A percentile compares a stretch with the other conserved stretches of the same genome.
phyloP scores from a whole-genome alignment of 176 grass and related monocot species.

The Aegilops speltoides region DNA sequence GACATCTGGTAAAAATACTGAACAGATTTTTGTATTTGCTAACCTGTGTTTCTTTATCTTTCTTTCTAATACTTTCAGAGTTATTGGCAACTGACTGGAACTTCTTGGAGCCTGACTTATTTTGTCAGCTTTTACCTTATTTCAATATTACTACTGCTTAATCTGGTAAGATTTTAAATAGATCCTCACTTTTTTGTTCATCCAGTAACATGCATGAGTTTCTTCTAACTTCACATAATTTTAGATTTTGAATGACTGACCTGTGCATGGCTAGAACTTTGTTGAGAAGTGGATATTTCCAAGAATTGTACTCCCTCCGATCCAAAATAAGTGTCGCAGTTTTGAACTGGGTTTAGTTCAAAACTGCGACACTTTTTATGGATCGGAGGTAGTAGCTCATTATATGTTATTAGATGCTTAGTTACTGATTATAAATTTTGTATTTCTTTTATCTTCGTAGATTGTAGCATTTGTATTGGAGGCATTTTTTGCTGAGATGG shows the following conservation, averaged over 20 bases:
- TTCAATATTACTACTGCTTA: conserved; percentile 86
- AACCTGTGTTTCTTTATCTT: conserved; percentile 17
- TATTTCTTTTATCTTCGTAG: conserved; percentile 41
- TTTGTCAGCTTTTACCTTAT: conserved; percentile 98
- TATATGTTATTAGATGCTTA: conserved; percentile 38
- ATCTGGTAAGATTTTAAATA: conserved; percentile 67
- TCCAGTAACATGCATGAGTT: background rate
- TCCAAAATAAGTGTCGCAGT: too few species aligned
- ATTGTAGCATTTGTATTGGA: conserved; percentile 97
- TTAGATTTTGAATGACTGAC: background rate
- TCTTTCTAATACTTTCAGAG: conserved; percentile 59
- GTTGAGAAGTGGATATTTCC: conserved; percentile 1
- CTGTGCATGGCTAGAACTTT: background rate
- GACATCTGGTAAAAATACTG: conserved; percentile 9
- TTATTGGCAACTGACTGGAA: conserved; percentile 88
- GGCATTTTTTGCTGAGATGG: conserved; percentile 99
- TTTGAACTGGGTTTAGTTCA: too few species aligned
- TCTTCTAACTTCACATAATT: conserved; percentile 10
- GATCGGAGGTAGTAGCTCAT: background rate
- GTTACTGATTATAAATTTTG: conserved; percentile 1
- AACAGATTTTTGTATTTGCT: conserved; percentile 18
- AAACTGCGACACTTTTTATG: too few species aligned
- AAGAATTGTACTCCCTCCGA: background rate
- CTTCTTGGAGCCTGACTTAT: conserved; percentile 82
- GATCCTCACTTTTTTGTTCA: background rate